These are phyloP conservation scores for Aegle marmelos DNA, from an alignment of 345 rosid species.

Conservation along the genomic window DNA sequence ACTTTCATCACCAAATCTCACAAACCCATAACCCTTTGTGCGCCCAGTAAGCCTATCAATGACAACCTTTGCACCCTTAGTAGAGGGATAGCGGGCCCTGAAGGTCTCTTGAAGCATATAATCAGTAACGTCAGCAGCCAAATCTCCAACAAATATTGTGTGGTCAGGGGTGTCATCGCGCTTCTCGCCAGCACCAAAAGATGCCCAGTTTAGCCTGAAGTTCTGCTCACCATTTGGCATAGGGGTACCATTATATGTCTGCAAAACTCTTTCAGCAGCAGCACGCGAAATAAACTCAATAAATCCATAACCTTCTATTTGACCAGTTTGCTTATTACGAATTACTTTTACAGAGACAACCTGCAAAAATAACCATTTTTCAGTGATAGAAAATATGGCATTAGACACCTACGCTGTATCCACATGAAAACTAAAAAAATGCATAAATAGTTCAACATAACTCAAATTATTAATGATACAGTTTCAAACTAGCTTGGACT, in stretches of 20 bases:
- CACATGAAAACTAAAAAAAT: not conserved
- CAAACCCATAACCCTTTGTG: slow-evolving; percentile 89
- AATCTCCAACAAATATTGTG: slow-evolving; percentile 87
- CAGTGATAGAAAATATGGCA: not conserved
- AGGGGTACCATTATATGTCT: slow-evolving; percentile 59
- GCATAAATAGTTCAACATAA: not conserved
- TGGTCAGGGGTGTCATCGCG: slow-evolving; percentile 74
- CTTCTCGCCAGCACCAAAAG: slow-evolving; percentile 69
- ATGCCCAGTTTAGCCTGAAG: slow-evolving; percentile 89
- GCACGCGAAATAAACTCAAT: slow-evolving; percentile 66
- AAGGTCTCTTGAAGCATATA: slow-evolving; percentile 83
- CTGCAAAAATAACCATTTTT: slow-evolving; percentile 20
- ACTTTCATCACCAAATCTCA: slow-evolving; percentile 74
- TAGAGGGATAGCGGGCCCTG: slow-evolving; percentile 59
- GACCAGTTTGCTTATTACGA: slow-evolving; percentile 74
- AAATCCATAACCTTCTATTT: slow-evolving; percentile 82
- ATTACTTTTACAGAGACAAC: slow-evolving; percentile 64
- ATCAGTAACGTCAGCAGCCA: slow-evolving; percentile 93
- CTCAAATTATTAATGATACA: not conserved
- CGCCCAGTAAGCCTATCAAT: slow-evolving; percentile 87
- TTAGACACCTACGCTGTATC: not conserved
- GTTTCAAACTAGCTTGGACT: not conserved
- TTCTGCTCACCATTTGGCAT: slow-evolving; percentile 73
- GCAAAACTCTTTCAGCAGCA: slow-evolving; percentile 77
- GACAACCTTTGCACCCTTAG: slow-evolving; percentile 89